Base-by-base conservation (phyloP, 2,329 filamentous ascomycete species). In the Curvularia spicifera region DNA sequence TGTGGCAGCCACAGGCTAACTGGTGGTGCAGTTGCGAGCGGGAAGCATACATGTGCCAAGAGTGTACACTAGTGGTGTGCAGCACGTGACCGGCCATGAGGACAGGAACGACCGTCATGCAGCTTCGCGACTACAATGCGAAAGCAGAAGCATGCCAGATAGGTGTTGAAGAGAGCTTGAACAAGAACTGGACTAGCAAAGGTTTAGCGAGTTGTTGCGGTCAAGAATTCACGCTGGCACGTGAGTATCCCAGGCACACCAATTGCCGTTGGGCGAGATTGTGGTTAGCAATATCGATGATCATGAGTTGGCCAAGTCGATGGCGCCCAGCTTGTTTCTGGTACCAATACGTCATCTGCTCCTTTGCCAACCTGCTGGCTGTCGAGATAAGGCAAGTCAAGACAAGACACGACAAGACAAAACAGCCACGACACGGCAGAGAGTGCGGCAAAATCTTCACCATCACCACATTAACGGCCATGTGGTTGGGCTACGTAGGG, bases 291-390 rank as follows among this genome's bases (percentile, higher is more conserved):
- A 9, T 15, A 43, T 12, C 22, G 22, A 22, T 22, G 20, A 15
- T 43, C 4, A 15, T 26, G 20, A 15, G 22, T 26, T 24, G 22
- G 12, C 40, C 20, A 43, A 15, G 22, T 24, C 3, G 24, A 24
- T 40, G 42, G 28, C 18, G 5, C 4, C 31, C 31, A 18, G 24
- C 39, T 24, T 8, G 22, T 26, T 12, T 20, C 24, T 56, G 53
- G 45, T 35, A 8, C 31, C 22, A n/a, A 10, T 44, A 57, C 47
- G 56, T 51, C 56, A 59, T 51, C 39, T 18, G 37, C 46, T 52
- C 47, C 42, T 56, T 18, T 47, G 46, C 28, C 40, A 33, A 12
- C 40, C 26, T 28, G 52, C 4, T 51, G 40, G 31, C 43, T 43
- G 48, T 37, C 56, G 29, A 33, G 33, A 37, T n/a, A n/a, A 7